phyloP scores from a whole-genome alignment of 306 rosid genomes.

The Begonia fuchsioides region DNA sequence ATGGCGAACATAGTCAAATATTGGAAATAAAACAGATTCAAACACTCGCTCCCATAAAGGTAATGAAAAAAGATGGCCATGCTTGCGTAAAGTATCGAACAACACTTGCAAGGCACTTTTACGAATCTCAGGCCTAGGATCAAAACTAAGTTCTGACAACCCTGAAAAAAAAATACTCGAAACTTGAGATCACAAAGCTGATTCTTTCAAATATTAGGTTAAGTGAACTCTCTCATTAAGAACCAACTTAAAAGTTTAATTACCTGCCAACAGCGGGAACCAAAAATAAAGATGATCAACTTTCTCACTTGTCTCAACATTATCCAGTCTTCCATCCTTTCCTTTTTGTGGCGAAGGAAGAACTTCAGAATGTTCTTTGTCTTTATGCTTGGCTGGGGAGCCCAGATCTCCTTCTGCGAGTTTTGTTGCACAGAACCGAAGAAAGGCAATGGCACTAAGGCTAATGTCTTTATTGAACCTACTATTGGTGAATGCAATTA shows the following conservation, averaged over 20 bases:
- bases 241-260: constrained; percentile 13
- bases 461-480: constrained; percentile 89
- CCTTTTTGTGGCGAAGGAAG: constrained; percentile 41
- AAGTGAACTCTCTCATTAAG: background rate
- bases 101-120: constrained; percentile 81
- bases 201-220: background rate
- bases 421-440: constrained; percentile 90
- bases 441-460: constrained; percentile 89
- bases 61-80: constrained; percentile 91
- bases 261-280: constrained; percentile 97
- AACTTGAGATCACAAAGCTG: background rate
- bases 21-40: constrained; percentile 91
- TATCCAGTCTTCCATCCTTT: constrained; percentile 50
- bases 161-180: constrained; percentile 38
- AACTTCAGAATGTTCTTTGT: constrained; percentile 47
- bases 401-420: constrained; percentile 88
- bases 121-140: constrained; percentile 94
- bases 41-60: constrained; percentile 87
- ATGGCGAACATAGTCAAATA: constrained; percentile 92
- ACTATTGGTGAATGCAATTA: constrained; percentile 90
- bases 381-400: constrained; percentile 59
- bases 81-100: constrained; percentile 90
- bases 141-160: constrained; percentile 96
- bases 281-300: constrained; percentile 86
- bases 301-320: constrained; percentile 52